Base-by-base conservation (phyloP, 2,329 filamentous ascomycete genomes). In the Ophiostoma sp. region DNA sequence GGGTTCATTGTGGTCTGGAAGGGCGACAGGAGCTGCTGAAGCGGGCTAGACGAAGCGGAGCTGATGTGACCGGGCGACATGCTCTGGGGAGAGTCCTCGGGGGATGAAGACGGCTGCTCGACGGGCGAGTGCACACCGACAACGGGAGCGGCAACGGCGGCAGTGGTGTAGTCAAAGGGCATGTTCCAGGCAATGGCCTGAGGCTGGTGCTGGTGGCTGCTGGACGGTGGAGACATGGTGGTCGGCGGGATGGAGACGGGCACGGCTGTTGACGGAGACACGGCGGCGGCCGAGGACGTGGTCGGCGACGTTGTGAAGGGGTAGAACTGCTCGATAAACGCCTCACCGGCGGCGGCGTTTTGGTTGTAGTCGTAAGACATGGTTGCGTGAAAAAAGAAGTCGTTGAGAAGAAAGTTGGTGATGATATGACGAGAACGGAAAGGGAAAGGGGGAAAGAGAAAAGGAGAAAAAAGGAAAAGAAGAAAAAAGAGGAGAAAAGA, bases 281-380 rank as follows among this genome's bases (percentile, higher is more conserved):
- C 57, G 19, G 72, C 45, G 28, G 59, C 73, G 25, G 79, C 76
- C 74, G 81, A 82, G 76, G 80, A 82, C 22, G 70, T 71, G 25
- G 75, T 57, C 11, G 74, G 72, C 61, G 76, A 76, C 12, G 74
- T 71, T 77, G 81, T 83, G 84, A 83, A 84, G 81, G 79, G 75
- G 74, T 84, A 85, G 77, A 84, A 86, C 79, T 90, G 84, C 80
- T 90, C 88, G 80, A 91, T 80, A 79, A 91, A 85, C 80, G 85
- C 87, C 81, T 85, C 86, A 82, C 84, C 85, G 80, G 84, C 84
- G 80, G 83, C 79, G 82, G 61, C 61, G 70, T 69, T 71, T 52
- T 55, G 73, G 73, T 70, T 75, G 70, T 73, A 73, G 52, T 74
- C 74, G 59, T 42, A 74, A 57, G 74, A 66, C 76, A 76, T 76